Evolutionary conservation across 306 rosid species (phyloP).

Genomic region (Canavalia gladiata): DNA sequence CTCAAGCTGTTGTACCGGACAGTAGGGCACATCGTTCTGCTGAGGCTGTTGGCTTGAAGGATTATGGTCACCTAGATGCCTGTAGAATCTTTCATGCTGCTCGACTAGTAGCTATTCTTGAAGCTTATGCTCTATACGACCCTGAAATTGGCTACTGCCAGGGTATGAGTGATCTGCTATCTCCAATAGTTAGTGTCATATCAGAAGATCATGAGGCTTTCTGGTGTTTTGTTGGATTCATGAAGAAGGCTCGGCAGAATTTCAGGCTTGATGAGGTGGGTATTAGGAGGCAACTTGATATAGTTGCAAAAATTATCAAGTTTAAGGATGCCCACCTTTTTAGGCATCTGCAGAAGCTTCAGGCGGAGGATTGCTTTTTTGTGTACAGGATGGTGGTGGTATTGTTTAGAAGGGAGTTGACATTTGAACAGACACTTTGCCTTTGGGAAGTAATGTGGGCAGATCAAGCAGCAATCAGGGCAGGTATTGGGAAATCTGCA

Average conservation of each 20-base stretch:
- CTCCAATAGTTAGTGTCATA: slow-evolving; percentile 86
- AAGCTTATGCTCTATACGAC: slow-evolving; percentile 95
- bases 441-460: slow-evolving; percentile 99
- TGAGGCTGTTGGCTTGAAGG: slow-evolving; percentile 94
- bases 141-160: slow-evolving; percentile 99
- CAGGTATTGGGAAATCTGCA: slow-evolving; percentile 91
- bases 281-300: slow-evolving; percentile 87
- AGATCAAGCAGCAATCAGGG: slow-evolving; percentile 96
- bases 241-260: slow-evolving; percentile 98
- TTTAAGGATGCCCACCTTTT: slow-evolving; percentile 88
- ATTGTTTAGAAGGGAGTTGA: slow-evolving; percentile 91
- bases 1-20: slow-evolving; percentile 74
- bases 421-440: slow-evolving; percentile 95
- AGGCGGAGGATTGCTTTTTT: slow-evolving; percentile 98
- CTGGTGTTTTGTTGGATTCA: slow-evolving; percentile 99
- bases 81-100: slow-evolving; percentile 90
- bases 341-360: slow-evolving; percentile 93
- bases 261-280: slow-evolving; percentile 99
- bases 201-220: slow-evolving; percentile 95
- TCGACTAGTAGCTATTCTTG: slow-evolving; percentile 93
- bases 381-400: slow-evolving; percentile 99
- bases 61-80: slow-evolving; percentile 89
- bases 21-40: slow-evolving; percentile 76
- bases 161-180: slow-evolving; percentile 98
- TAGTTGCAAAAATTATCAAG: slow-evolving; percentile 86